Percentiles rank a stretch among this genome's conserved stretches.
phyloP scores from a whole-genome alignment of 768 basidiomycete species.

The Leucogyrophana mollusca region DNA sequence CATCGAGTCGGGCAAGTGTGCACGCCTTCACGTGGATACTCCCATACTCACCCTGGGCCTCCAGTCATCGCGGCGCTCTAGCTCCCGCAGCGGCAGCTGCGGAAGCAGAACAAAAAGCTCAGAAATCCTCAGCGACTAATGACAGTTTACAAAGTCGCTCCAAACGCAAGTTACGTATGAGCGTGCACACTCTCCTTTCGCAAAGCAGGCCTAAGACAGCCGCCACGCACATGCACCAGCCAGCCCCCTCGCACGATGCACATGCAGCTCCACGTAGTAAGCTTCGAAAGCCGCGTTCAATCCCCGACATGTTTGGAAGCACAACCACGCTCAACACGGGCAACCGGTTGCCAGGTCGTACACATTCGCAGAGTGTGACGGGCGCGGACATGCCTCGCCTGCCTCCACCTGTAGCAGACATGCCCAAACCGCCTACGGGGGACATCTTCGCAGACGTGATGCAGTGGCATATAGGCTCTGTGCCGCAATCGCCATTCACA shows the following conservation, averaged over 20 bases:
- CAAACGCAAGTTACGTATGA: constrained; percentile 64
- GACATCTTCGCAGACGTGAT: constrained; percentile 69
- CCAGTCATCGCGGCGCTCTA: constrained; percentile 58
- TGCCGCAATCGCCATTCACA: constrained; percentile 39
- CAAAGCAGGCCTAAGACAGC: constrained; percentile 49
- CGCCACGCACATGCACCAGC: constrained; percentile 13
- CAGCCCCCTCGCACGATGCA: constrained; percentile 29
- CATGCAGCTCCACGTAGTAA: constrained; percentile 43
- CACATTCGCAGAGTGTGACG: constrained; percentile 79
- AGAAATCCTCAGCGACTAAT: constrained; percentile 30
- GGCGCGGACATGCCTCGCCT: constrained; percentile 59
- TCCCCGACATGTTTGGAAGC: constrained; percentile 50
- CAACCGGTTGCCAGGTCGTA: constrained; percentile 46
- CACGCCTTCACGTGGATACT: not conserved
- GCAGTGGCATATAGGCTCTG: constrained; percentile 47
- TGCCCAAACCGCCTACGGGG: constrained; percentile 24
- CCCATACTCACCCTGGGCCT: not conserved
- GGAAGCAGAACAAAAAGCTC: constrained; percentile 43
- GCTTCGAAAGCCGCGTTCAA: constrained; percentile 72
- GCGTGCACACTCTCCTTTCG: constrained; percentile 57
- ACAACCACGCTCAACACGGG: not conserved
- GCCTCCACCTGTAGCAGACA: constrained; percentile 21
- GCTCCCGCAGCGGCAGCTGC: constrained; percentile 55
- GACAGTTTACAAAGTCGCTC: constrained; percentile 34
- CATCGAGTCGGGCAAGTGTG: constrained; percentile 72